Base-by-base conservation (phyloP, 345 rosid genomes). In the Acer saccharum region DNA sequence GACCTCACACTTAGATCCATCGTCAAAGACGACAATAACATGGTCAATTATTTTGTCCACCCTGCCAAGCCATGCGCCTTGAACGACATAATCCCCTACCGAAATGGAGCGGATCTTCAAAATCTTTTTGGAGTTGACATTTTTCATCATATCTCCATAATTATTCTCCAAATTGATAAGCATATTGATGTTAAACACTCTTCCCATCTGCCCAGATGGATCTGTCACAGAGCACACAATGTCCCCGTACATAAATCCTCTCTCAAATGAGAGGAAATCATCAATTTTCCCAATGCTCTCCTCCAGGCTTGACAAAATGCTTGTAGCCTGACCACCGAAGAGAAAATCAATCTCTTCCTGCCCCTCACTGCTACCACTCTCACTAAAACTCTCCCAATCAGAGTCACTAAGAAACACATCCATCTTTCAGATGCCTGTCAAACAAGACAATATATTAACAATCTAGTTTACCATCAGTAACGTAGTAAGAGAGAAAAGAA, bases 351-450 rank as follows among this genome's bases (percentile, higher is more conserved):
- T 86, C 73, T 89, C 96, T 69, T 90, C 97, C 3, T 81, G 91
- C 70, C 83, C 92, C 77, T 87, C 99, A 72, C 97, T 91, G 81
- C 94, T 88, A 39, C 89, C 86, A 76, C 95, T 89, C 76, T 89
- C 98, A 73, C 99, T 95, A 77, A 76, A 85, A 81, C 86, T 90
- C 25, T 96, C 99, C 98, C 98, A 96, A 69, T 92, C 99, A 80
- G 90, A 91, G 77, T 90, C 99, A 50, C 88, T 76, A 10, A 81
- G 82, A 43, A 84, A 72, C 79, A 78, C 77, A 75, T 91, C 97
- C 98, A 96, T 94, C 58, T 68, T 82, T 80, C 44, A 79, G 55
- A 80, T 76, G 68, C 88, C 86, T 86, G 75, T 4, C 64, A 69
- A n/a, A 77, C 69, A n/a, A 68, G 17, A 14, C 65, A 29, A 50